These are phyloP conservation scores for Fremontodendron californicum DNA, from an alignment of 345 rosid genomes.

Conservation along the genomic window DNA sequence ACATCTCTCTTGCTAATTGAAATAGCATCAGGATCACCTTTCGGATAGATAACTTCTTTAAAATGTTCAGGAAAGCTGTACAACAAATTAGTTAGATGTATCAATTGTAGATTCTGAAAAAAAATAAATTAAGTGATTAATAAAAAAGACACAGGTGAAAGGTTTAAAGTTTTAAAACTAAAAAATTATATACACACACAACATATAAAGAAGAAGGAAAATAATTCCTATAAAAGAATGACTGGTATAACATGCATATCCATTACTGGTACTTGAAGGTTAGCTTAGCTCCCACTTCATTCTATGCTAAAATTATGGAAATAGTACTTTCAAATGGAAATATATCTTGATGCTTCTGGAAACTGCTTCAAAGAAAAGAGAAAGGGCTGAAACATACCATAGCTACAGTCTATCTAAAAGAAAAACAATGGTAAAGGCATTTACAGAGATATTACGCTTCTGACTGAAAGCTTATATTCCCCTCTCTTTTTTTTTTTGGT, in stretches of 20 bases:
- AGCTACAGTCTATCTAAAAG: not conserved
- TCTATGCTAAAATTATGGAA: not conserved
- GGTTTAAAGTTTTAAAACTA: not conserved
- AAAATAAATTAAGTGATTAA: not conserved
- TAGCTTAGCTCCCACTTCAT: not conserved
- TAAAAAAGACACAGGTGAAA: not conserved
- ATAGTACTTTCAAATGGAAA: slow-evolving; percentile 1
- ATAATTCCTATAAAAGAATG: not conserved
- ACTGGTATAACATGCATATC: not conserved
- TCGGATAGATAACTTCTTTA: slow-evolving; percentile 76
- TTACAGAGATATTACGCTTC: not conserved
- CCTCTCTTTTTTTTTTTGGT: not conserved
- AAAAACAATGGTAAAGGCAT: not conserved
- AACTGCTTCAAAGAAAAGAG: not conserved
- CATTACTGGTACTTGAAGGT: not conserved
- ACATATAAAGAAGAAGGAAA: not conserved
- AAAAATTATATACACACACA: not conserved
- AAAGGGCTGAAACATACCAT: not conserved
- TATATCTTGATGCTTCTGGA: not conserved
- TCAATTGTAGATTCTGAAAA: not conserved
- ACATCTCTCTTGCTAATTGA: slow-evolving; percentile 75
- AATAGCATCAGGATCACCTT: slow-evolving; percentile 91
- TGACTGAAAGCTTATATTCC: not conserved
- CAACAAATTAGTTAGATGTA: slow-evolving; percentile 11
- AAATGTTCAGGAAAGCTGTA: slow-evolving; percentile 62